phyloP scores from a whole-genome alignment of 75 land plant species.

The Isoetes taiwanensis region DNA sequence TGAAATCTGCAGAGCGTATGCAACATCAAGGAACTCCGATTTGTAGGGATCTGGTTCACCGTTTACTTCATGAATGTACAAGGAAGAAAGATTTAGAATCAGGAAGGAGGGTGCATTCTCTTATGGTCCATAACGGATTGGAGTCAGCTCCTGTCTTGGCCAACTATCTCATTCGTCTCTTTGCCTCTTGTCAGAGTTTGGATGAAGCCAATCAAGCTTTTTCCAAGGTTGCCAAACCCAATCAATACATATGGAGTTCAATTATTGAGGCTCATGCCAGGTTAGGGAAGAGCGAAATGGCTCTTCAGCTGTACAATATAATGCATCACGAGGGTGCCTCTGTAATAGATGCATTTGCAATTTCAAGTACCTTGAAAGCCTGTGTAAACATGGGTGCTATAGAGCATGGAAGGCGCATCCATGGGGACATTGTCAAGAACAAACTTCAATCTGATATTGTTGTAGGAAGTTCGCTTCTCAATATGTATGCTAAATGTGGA shows the following conservation, averaged over 20 bases:
- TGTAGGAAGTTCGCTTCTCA: slow-evolving; percentile 18
- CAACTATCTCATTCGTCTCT: too few relatives aligned
- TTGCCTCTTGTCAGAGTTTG: too few relatives aligned
- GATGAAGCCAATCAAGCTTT: too few relatives aligned
- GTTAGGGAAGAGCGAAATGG: background rate
- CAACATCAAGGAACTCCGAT: too few relatives aligned
- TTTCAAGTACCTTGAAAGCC: slow-evolving; percentile 13
- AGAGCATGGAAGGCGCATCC: slow-evolving; percentile 7
- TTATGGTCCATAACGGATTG: too few relatives aligned
- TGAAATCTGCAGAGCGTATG: too few relatives aligned
- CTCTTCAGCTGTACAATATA: slow-evolving; percentile 9
- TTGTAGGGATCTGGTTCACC: too few relatives aligned
- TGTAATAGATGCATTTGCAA: slow-evolving; percentile 22
- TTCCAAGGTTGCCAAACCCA: too few relatives aligned
- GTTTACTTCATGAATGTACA: too few relatives aligned
- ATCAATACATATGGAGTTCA: slow-evolving; percentile 20
- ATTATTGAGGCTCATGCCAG: slow-evolving; percentile 16
- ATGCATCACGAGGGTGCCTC: background rate
- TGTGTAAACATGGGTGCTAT: background rate
- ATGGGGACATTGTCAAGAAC: slow-evolving; percentile 14
- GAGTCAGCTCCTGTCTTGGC: too few relatives aligned
- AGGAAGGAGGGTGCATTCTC: too few relatives aligned
- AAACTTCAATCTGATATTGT: slow-evolving; percentile 9
- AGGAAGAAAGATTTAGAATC: too few relatives aligned
- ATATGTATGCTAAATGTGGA: slow-evolving; percentile 7